Conservation (phyloP, 805 yeast species). For the Jamesozyma piceae region DNA sequence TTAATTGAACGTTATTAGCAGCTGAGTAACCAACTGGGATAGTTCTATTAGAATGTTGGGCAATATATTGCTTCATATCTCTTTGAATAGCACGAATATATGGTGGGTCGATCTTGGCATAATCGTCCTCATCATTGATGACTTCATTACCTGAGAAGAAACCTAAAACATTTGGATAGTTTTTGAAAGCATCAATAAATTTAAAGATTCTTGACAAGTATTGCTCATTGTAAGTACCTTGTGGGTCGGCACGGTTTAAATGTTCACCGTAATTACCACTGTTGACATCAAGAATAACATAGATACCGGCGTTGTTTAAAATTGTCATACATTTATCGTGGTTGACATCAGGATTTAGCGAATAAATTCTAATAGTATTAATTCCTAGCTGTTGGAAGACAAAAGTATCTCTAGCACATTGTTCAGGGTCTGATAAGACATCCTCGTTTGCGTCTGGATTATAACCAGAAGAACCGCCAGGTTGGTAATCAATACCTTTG, state of each 20-base stretch:
- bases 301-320: constrained; percentile 84
- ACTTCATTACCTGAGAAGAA: constrained; percentile 90
- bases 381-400: constrained; percentile 72
- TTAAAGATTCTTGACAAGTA: constrained; percentile 76
- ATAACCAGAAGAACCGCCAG: constrained; percentile 74
- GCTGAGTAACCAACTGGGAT: constrained; percentile 97
- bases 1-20: constrained; percentile 66
- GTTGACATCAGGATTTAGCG: constrained; percentile 71
- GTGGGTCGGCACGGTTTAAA: constrained; percentile 63
- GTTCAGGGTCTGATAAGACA: constrained; percentile 58
- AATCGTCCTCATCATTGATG: constrained; percentile 64
- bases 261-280: constrained; percentile 60
- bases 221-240: constrained; percentile 55
- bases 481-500: constrained; percentile 86
- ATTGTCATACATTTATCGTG: constrained; percentile 91
- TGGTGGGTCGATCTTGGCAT: constrained; percentile 54
- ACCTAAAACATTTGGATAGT: constrained; percentile 77
- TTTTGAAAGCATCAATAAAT: constrained; percentile 73
- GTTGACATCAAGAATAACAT: constrained; percentile 77
- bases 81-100: constrained; percentile 87
- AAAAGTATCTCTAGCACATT: constrained; percentile 73
- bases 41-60: constrained; percentile 55
- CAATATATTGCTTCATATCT: constrained; percentile 78
- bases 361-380: constrained; percentile 78
- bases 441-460: constrained; percentile 36